A percentile compares a stretch with the other conserved stretches of the same genome.
phyloP scores from a whole-genome alignment of 2,329 filamentous ascomycete genomes.

The Penicillium sp. region DNA sequence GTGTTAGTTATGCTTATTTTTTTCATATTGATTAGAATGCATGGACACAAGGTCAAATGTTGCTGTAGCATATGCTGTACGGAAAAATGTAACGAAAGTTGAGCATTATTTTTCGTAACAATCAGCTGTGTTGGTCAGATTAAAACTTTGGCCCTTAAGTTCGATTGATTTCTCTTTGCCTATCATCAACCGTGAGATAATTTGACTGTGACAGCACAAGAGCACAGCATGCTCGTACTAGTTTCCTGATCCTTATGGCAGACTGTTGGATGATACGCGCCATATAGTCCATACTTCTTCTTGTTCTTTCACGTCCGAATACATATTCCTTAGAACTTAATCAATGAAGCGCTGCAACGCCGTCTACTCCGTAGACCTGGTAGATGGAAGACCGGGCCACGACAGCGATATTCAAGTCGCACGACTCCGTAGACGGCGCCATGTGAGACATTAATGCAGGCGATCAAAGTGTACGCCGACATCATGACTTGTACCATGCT shows the following conservation, averaged over 20 bases:
- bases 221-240: neutral
- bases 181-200: conserved; percentile 2
- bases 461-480: conserved; percentile 10
- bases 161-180: neutral
- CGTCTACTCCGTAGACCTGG: conserved; percentile 17
- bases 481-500: conserved; percentile 5
- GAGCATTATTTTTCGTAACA: neutral
- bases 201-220: conserved; percentile 5
- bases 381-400: conserved; percentile 20
- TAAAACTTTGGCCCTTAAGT: conserved; percentile 11
- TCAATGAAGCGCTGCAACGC: conserved; percentile 15
- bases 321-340: conserved; percentile 1
- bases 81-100: neutral
- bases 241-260: neutral
- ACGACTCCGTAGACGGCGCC: conserved; percentile 16
- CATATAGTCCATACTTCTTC: neutral
- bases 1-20: conserved; percentile 10
- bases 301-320: neutral
- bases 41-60: neutral
- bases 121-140: conserved; percentile 11
- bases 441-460: conserved; percentile 34
- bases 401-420: conserved; percentile 14
- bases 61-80: neutral
- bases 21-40: neutral
- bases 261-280: neutral